Base-by-base conservation (phyloP, 2,329 filamentous ascomycete genomes). In the Aspergillus costaricaensis region DNA sequence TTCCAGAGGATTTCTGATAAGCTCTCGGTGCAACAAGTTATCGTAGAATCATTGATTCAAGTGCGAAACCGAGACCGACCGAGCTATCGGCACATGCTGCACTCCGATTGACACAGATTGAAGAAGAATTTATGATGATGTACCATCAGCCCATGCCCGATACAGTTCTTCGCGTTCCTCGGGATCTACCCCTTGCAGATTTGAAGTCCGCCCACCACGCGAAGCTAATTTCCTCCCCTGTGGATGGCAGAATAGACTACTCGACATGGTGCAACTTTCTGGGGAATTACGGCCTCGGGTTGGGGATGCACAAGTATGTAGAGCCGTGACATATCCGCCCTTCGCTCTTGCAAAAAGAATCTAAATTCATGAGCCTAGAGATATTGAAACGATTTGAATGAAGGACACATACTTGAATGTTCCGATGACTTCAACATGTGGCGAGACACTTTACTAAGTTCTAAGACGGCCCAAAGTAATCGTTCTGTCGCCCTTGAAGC, bases 151-250 rank as follows among this genome's bases (percentile, higher is more conserved):
- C 30, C 43, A 30, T 25, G 5, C 39, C 14, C 19, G 51, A 25
- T 19, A 15, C 10, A 15, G 23, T 30, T 32, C 12, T 21, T 41
- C 36, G 15, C 17, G 19, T 43, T 21, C 27, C 27, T 36, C 32
- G 12, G 30, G 32, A 27, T 6, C 23, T 41, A 21, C 51, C 60
- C 60, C 60, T 62, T 62, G 57, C 57, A 59, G 57, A 41, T 27
- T 38, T 55, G 54, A 25, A 61, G 14, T 23, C n/a, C 25, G 10
- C 15, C 21, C 17, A 32, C 44, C 47, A 60, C 21, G 30, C 44
- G 48, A 39, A 53, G 27, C 39, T 9, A 27, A 44, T 48, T 58
- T 58, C 36, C 36, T 15, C n/a, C 30, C 36, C 25, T 49, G 14
- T 55, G 12, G n/a, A 32, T 7, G 9, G 48, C 53, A 59, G 59